phyloP scores from a whole-genome alignment of 139 green algal species.

The Eudorina sp. region DNA sequence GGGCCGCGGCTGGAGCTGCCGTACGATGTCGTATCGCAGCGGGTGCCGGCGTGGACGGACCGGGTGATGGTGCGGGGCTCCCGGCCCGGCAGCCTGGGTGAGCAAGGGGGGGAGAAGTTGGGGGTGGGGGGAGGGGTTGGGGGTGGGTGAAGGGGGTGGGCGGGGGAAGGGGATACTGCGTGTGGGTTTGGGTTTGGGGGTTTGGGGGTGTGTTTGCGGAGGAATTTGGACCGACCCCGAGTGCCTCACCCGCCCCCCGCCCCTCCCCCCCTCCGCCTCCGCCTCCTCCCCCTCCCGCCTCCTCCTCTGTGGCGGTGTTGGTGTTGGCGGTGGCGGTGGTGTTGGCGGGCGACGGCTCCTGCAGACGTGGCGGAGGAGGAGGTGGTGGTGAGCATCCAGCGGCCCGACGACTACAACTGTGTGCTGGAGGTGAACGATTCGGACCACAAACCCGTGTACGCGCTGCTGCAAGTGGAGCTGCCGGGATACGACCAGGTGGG shows the following conservation, averaged over 20 bases:
- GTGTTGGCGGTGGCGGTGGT: too few relatives aligned
- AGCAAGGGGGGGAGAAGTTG: not conserved
- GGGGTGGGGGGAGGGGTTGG: not conserved
- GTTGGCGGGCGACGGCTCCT: too few relatives aligned
- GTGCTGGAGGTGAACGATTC: constrained; percentile 85
- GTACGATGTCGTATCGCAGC: constrained; percentile 68
- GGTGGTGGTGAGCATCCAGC: not conserved
- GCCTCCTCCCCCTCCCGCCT: too few relatives aligned
- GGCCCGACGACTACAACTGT: constrained; percentile 67
- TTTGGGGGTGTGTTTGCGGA: too few relatives aligned
- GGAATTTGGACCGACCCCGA: too few relatives aligned
- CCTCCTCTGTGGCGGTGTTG: too few relatives aligned
- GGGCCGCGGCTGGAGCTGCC: constrained; percentile 28
- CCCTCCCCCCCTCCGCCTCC: too few relatives aligned
- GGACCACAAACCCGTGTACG: constrained; percentile 94
- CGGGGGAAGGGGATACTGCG: not conserved
- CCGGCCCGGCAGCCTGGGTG: not conserved
- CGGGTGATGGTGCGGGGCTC: constrained; percentile 91
- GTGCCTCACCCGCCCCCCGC: too few relatives aligned
- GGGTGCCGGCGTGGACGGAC: constrained; percentile 93
- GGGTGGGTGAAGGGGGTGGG: not conserved
- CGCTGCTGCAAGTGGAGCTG: constrained; percentile 67
- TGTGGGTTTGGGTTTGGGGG: too few relatives aligned
- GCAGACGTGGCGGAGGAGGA: constrained; percentile 39
- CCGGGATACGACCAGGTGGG: constrained; percentile 67